Evolutionary conservation across 805 yeast genomes (phyloP).

Genomic region (Teunomyces aglyptinius): DNA sequence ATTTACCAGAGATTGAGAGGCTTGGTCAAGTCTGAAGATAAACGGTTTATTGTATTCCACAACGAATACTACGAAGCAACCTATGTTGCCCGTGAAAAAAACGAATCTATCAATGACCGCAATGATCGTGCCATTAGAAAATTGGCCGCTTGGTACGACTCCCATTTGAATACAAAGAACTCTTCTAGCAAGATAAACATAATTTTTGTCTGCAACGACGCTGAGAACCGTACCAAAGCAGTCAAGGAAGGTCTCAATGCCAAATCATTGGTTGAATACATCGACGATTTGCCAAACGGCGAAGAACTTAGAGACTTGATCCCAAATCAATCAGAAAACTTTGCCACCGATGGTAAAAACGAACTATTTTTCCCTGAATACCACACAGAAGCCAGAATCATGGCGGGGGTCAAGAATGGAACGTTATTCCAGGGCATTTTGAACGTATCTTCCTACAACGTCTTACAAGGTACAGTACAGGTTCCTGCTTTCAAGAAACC

Average conservation of each 20-base stretch:
- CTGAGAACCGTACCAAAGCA: conserved; percentile 60
- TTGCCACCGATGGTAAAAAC: conserved; percentile 23
- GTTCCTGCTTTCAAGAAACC: conserved; percentile 77
- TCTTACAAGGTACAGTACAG: conserved; percentile 80
- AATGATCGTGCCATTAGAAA: conserved; percentile 88
- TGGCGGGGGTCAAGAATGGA: conserved; percentile 90
- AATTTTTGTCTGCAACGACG: conserved; percentile 75
- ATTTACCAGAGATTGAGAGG: conserved; percentile 81
- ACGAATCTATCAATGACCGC: conserved; percentile 81
- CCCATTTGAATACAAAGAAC: conserved; percentile 51
- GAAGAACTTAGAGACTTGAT: conserved; percentile 75
- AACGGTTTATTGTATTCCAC: conserved; percentile 87
- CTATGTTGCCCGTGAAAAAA: conserved; percentile 55
- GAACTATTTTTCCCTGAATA: conserved; percentile 74
- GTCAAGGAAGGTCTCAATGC: conserved; percentile 51
- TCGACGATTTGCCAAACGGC: conserved; percentile 65
- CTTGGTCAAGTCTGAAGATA: conserved; percentile 69
- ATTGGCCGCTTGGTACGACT: conserved; percentile 66
- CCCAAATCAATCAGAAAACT: conserved; percentile 53
- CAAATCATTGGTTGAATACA: conserved; percentile 63
- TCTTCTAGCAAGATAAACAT: conserved; percentile 40
- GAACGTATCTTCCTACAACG: conserved; percentile 79
- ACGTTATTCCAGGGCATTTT: conserved; percentile 83
- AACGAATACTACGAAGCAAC: conserved; percentile 84
- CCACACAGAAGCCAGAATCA: conserved; percentile 73